Evolutionary conservation across 805 yeast genomes (phyloP).

Genomic region (Diddensiella transvaalensis): DNA sequence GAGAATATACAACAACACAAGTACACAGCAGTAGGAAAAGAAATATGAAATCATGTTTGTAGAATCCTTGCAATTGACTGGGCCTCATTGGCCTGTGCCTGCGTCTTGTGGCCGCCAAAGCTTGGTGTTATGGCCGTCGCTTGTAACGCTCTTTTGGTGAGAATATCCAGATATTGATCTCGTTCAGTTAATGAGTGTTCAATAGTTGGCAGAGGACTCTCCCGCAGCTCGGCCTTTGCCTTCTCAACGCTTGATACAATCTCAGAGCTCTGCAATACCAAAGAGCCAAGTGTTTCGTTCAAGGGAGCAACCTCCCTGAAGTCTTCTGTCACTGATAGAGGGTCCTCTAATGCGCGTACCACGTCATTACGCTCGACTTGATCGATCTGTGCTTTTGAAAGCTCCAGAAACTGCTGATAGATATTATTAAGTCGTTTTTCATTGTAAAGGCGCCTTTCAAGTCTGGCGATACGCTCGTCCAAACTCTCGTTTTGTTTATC

Average conservation of each 20-base stretch:
- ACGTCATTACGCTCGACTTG: background rate
- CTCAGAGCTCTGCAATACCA: slow-evolving; percentile 3
- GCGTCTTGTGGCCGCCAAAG: background rate
- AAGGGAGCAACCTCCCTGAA: slow-evolving; percentile 1
- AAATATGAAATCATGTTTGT: background rate
- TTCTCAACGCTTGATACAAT: background rate
- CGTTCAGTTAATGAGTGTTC: background rate
- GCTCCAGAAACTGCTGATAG: background rate
- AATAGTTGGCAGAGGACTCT: background rate
- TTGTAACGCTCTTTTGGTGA: slow-evolving; percentile 5
- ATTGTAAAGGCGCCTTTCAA: slow-evolving; percentile 19
- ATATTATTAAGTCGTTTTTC: slow-evolving; percentile 8
- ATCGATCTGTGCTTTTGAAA: slow-evolving; percentile 2
- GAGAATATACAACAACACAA: background rate
- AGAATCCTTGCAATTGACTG: background rate
- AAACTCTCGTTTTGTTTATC: slow-evolving; percentile 7
- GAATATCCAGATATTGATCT: slow-evolving; percentile 5
- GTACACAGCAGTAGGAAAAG: background rate
- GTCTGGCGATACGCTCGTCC: slow-evolving; percentile 16
- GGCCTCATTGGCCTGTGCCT: background rate
- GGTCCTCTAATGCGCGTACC: background rate
- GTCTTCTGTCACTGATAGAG: background rate
- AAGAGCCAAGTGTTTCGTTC: slow-evolving; percentile 1
- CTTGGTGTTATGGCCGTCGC: background rate
- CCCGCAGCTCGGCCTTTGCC: background rate